Evolutionary conservation across 2,329 filamentous ascomycete genomes (phyloP).

Genomic region (Cadophora malorum): DNA sequence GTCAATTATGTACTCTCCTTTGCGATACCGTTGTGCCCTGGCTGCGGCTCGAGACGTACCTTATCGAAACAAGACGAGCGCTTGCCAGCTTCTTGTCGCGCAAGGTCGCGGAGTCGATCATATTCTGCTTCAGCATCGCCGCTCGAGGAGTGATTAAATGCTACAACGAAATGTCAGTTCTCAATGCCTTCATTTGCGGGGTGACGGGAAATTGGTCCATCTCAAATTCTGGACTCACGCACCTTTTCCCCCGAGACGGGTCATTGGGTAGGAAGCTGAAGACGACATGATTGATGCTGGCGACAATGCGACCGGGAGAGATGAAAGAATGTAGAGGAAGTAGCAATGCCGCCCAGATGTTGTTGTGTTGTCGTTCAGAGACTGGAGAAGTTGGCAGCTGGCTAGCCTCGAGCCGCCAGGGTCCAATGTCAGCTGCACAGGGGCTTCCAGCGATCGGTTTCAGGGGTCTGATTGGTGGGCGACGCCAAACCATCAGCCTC

Average conservation of each 20-base stretch:
- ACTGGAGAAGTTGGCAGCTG: constrained; percentile 16
- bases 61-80: constrained; percentile 78
- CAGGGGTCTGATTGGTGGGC: background rate
- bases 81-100: constrained; percentile 80
- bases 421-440: constrained; percentile 11
- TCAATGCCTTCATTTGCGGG: constrained; percentile 2
- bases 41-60: constrained; percentile 51
- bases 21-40: constrained; percentile 6
- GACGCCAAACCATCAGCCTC: constrained; percentile 3
- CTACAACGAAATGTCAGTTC: constrained; percentile 51
- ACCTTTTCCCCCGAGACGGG: constrained; percentile 39
- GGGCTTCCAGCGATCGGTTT: constrained; percentile 10
- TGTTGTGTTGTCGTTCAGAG: constrained; percentile 1
- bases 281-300: constrained; percentile 14
- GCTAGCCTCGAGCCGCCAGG: constrained; percentile 6
- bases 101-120: constrained; percentile 85
- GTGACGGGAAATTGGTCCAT: constrained; percentile 9
- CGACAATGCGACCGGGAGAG: background rate
- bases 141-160: constrained; percentile 76
- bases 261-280: constrained; percentile 35
- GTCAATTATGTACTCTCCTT: constrained; percentile 21
- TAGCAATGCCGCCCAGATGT: background rate
- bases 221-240: constrained; percentile 14
- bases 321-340: background rate
- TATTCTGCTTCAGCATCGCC: constrained; percentile 82